Conservation (phyloP, 2,329 filamentous ascomycete species). For the Dryadomyces quercus-mongolicae region DNA sequence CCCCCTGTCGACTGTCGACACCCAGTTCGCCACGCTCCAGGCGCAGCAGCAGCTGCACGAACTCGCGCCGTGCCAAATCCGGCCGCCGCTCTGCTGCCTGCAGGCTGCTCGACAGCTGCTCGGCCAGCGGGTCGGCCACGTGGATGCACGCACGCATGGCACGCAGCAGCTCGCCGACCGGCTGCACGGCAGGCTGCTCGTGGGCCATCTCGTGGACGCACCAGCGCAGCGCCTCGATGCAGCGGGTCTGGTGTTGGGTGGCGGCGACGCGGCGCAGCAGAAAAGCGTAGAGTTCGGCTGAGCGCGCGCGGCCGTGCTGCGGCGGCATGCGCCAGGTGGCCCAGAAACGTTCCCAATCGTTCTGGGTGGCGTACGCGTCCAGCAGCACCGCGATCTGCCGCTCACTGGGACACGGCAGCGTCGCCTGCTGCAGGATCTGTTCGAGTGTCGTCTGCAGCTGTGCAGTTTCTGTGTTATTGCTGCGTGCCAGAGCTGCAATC, state of each 20-base stretch:
- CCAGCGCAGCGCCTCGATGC: conserved; percentile 34
- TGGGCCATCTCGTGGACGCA: conserved; percentile 47
- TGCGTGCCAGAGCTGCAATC: conserved; percentile 27
- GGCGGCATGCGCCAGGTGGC: conserved; percentile 44
- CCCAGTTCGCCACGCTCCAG: no score
- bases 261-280: conserved; percentile 37
- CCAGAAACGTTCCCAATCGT: conserved; percentile 48
- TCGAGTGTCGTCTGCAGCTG: conserved; percentile 33
- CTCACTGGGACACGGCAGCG: conserved; percentile 24
- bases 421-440: conserved; percentile 25
- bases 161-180: conserved; percentile 29
- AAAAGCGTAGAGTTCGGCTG: conserved; percentile 39
- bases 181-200: conserved; percentile 37
- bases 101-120: conserved; percentile 17
- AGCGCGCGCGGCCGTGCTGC: conserved; percentile 34
- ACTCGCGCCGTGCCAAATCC: conserved; percentile 5
- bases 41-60: conserved; percentile 5
- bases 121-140: conserved; percentile 40
- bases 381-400: conserved; percentile 28
- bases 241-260: conserved; percentile 28
- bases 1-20: no score
- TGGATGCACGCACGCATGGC: conserved; percentile 42
- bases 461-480: neutral
- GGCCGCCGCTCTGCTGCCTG: neutral
- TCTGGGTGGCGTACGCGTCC: conserved; percentile 30